Evolutionary conservation across 2,329 filamentous ascomycete species (phyloP).

Genomic region (Cercospora berteroae): DNA sequence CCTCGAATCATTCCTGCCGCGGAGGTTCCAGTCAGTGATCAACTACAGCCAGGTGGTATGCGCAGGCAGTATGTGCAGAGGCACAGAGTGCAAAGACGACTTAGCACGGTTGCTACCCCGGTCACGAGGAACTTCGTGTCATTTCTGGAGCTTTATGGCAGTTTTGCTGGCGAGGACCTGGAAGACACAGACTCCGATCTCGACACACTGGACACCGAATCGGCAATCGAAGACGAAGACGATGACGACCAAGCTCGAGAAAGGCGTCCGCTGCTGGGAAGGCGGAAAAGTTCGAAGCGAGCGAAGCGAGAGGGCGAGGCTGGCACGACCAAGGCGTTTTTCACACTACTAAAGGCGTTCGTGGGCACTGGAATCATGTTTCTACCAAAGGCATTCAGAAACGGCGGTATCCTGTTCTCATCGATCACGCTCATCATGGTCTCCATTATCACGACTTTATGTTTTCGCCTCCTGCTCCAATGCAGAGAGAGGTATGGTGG

Average conservation of each 20-base stretch:
- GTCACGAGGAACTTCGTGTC: conserved; percentile 70
- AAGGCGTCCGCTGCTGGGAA: conserved; percentile 59
- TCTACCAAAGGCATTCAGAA: conserved; percentile 73
- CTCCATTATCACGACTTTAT: conserved; percentile 64
- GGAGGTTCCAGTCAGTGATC: conserved; percentile 45
- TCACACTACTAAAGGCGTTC: conserved; percentile 75
- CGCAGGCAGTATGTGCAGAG: conserved; percentile 52
- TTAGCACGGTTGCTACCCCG: conserved; percentile 48
- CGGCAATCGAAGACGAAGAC: conserved; percentile 59
- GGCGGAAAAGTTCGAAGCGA: conserved; percentile 53
- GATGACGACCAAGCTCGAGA: conserved; percentile 57
- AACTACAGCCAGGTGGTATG: conserved; percentile 54
- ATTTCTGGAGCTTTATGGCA: conserved; percentile 72
- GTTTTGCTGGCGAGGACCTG: conserved; percentile 71
- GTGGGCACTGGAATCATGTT: conserved; percentile 82
- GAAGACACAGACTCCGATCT: conserved; percentile 48
- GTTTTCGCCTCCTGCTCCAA: conserved; percentile 69
- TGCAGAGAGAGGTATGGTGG: conserved; percentile 64
- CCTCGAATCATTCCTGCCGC: conserved; percentile 15
- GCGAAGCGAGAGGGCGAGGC: conserved; percentile 58
- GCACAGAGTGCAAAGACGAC: conserved; percentile 44
- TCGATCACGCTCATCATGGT: conserved; percentile 65
- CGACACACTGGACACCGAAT: conserved; percentile 54
- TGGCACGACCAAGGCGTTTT: conserved; percentile 69
- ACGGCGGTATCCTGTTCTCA: conserved; percentile 74